Evolutionary conservation across 805 yeast genomes (phyloP), one percentile per base, ranked within the genome.

Genomic region (Suhomyces sp.): DNA sequence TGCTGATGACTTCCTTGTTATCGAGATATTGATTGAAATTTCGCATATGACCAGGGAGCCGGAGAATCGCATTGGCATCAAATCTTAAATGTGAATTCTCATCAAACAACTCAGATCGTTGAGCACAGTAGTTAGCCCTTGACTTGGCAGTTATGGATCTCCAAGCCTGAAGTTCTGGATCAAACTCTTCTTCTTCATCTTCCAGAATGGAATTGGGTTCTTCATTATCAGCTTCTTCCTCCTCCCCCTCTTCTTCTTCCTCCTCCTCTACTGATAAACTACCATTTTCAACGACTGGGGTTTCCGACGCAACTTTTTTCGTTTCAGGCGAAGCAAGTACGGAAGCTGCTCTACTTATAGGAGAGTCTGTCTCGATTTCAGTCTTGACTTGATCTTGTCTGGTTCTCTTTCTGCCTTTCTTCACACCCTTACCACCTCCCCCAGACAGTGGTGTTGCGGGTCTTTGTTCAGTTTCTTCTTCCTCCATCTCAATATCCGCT

Each of bases 91-190:
- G 78, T 52, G 76, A 72, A 15, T 80, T 79, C 19, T 78, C 80
- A 37, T 72, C 72, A 62, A 93, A 91, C 45, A 90, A 68, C 2
- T 78, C 80, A 0, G 88, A 77, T 58, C 98, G 78, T 51, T 79
- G 77, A 22, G 82, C 69, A 61, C 96, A 85, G 54, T 88, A 80
- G 48, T 86, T 85, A 13, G 93, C 89, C 52, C 97, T 73, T 0
- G 87, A 80, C 54, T 86, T 86, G 0, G 96, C 87, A 0, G 94
- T 90, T 39, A 85, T 68, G n/a, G 81, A 81, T 59, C 87, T 86
- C 97, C 97, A 92, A 0, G 89, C 82, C 49, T 86, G 86, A 44
- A 84, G 69, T 60, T 91, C 97, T 33, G 87, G 77, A 62, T 89
- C 96, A 51, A 81, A 80, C 51, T 82, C 86, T 49, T 83, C 87